Percentiles rank a stretch among this genome's conserved stretches.
Conservation (phyloP, 805 yeast species). For the Cyberlindnera euphorbiiphila region DNA sequence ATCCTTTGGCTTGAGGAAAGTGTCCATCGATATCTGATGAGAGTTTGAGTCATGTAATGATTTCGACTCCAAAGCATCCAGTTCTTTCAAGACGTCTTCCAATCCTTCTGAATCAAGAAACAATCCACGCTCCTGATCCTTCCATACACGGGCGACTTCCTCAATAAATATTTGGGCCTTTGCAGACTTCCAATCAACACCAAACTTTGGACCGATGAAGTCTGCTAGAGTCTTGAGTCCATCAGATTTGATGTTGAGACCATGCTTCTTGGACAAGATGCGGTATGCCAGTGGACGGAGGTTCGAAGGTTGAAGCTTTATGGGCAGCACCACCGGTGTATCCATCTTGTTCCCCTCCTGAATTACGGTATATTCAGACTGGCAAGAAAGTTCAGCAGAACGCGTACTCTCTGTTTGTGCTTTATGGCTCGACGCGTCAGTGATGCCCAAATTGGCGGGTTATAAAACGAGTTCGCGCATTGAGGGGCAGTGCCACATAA, state of each 20-base stretch:
- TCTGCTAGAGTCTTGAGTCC: constrained; percentile 73
- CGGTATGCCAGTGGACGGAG: constrained; percentile 91
- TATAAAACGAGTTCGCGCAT: constrained; percentile 6
- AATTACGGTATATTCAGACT: too few species aligned
- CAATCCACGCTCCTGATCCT: constrained; percentile 81
- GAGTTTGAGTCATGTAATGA: constrained; percentile 3
- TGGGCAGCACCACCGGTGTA: constrained; percentile 54
- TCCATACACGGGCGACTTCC: constrained; percentile 78
- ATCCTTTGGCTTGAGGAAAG: constrained; percentile 7
- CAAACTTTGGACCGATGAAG: constrained; percentile 72
- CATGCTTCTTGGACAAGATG: constrained; percentile 85
- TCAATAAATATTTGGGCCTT: constrained; percentile 65
- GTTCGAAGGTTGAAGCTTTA: constrained; percentile 72
- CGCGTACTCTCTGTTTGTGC: not conserved
- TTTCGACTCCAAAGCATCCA: constrained; percentile 29
- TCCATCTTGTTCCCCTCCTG: constrained; percentile 10
- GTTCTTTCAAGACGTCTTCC: constrained; percentile 58
- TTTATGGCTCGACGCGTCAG: constrained; percentile 8
- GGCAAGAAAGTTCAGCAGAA: too few species aligned
- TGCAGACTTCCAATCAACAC: constrained; percentile 79
- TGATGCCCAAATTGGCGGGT: too few species aligned
- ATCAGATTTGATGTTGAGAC: constrained; percentile 81
- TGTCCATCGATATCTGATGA: constrained; percentile 14
- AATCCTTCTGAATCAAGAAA: constrained; percentile 79
- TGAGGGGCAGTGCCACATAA: not conserved